A percentile compares a stretch with the other conserved stretches of the same genome.
Conservation (phyloP, 495 filamentous ascomycete species). For the Choiromyces venosus region DNA sequence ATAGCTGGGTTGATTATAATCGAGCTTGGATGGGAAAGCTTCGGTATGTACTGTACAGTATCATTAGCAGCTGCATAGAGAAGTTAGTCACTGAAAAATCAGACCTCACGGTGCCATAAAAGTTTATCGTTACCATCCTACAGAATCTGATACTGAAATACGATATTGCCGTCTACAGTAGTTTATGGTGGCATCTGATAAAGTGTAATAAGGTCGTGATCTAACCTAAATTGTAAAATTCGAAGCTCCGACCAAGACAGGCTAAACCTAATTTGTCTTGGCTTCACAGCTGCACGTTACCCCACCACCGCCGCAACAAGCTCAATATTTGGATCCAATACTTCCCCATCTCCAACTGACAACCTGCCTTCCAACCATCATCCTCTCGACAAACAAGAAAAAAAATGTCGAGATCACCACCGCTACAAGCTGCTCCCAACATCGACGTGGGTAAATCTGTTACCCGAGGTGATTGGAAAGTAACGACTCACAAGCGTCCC, state of each 20-base stretch:
- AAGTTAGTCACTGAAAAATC: background rate
- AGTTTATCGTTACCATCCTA: background rate
- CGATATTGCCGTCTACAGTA: background rate
- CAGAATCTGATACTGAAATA: too few relatives aligned
- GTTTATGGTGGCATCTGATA: background rate
- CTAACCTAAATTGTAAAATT: background rate
- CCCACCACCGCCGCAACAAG: background rate
- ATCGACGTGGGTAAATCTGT: constrained; percentile 33
- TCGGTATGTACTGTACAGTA: too few relatives aligned
- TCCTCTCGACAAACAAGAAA: background rate
- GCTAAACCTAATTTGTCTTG: background rate
- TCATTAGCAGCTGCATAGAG: background rate
- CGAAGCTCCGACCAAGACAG: background rate
- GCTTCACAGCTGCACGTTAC: background rate
- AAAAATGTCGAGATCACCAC: background rate
- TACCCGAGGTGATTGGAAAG: constrained; percentile 28
- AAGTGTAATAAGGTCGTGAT: background rate
- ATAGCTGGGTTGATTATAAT: background rate
- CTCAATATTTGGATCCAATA: background rate
- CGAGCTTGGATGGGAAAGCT: background rate
- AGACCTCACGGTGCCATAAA: background rate
- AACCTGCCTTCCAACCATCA: background rate
- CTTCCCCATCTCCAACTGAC: background rate
- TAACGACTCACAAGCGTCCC: constrained; percentile 66
- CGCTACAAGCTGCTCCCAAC: constrained; percentile 3